Base-by-base conservation (phyloP, 2,329 filamentous ascomycete species). In the Coniella vitis region DNA sequence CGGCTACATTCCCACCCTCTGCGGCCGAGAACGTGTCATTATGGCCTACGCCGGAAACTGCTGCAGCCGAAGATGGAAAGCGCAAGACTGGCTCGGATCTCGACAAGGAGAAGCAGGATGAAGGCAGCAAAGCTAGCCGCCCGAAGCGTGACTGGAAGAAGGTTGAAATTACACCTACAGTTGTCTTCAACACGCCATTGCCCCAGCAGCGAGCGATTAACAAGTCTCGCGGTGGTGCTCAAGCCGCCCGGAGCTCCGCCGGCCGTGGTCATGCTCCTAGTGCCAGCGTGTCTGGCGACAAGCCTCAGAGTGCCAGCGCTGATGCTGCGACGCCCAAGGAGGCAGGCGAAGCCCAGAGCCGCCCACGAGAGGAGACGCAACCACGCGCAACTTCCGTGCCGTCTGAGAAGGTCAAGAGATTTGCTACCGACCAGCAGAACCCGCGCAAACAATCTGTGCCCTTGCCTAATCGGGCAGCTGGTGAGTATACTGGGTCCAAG, bases 21-120 rank as follows among this genome's bases (percentile, higher is more conserved):
- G 76, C 87, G 2, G 84, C 88, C 40, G 82, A 79, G 51, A 90
- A 97, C 65, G 76, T 87, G 43, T 72, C 81, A 46, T 83, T 83
- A 17, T 98, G 93, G 93, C 93, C 93, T 14, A 97, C 91, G 3
- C 90, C 90, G 0, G 88, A 95, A 58, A 83, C 76, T 43, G 85
- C 84, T 45, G 82, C 84, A 43, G 66, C 67, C 39, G 71, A 75
- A 55, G 89, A 93, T 57, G 79, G 86, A 54, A 87, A 87, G 68
- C 83, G 84, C 60, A 90, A 88, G 65, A 68, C 74, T 2, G 73
- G 80, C 46, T 76, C 83, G 48, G 88, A 88, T 65, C 67, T 72
- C 29, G 71, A 79, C 19, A 75, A 81, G 39, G 84, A 87, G 54
- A 79, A 83, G 41, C 84, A 86, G 55, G 69, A 53, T 7, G 51